phyloP scores from a whole-genome alignment of 176 grass and related monocot species.

The Lolium rigidum region DNA sequence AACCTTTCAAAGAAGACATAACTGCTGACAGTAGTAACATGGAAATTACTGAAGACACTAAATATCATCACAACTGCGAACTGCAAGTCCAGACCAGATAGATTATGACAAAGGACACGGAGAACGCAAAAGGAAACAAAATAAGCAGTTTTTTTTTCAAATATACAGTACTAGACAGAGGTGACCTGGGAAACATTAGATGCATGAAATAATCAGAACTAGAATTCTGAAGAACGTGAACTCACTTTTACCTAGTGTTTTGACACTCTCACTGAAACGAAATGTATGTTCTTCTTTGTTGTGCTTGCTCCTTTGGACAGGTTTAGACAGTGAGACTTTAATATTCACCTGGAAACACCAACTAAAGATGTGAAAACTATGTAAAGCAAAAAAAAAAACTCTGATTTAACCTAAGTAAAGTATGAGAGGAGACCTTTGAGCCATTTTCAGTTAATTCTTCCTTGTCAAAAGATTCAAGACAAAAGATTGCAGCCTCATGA shows the following conservation, averaged over 20 bases:
- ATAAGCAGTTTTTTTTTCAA: not conserved
- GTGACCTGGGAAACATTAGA: not conserved
- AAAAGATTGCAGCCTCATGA: constrained; percentile 70
- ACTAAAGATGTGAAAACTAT: constrained; percentile 39
- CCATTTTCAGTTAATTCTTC: constrained; percentile 52
- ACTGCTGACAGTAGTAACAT: not conserved
- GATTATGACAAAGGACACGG: constrained; percentile 23
- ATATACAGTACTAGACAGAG: constrained; percentile 3
- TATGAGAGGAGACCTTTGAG: constrained; percentile 54
- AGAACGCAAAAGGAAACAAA: not conserved
- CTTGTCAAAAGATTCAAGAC: constrained; percentile 64
- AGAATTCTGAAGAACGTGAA: constrained; percentile 31
- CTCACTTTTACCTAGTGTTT: constrained; percentile 54
- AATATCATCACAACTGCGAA: not conserved
- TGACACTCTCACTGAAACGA: constrained; percentile 44
- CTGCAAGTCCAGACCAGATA: constrained; percentile 19
- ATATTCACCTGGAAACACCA: constrained; percentile 66
- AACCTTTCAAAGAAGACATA: not conserved
- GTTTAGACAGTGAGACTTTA: constrained; percentile 74
- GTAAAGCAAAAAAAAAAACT: not conserved
- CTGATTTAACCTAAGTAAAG: not conserved
- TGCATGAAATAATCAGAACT: not conserved
- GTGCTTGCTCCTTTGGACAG: constrained; percentile 54
- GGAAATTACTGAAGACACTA: not conserved
- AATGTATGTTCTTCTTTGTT: constrained; percentile 32